A percentile compares a stretch with the other conserved stretches of the same genome.
phyloP scores from a whole-genome alignment of 1,284 basidiomycete species.

The Ceraceosorus guamensis region DNA sequence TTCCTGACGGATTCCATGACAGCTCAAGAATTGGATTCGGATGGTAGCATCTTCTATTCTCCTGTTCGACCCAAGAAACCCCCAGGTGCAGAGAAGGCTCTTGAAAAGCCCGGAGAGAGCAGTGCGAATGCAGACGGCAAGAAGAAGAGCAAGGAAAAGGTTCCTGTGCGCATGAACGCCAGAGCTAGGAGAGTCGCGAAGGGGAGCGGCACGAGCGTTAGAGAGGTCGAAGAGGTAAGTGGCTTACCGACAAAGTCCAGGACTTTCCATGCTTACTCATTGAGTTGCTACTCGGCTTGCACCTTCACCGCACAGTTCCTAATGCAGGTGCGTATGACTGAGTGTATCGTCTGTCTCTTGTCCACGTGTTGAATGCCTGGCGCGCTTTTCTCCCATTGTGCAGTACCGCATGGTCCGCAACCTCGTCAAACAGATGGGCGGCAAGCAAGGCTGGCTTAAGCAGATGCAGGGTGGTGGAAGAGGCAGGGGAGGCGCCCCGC shows the following conservation, averaged over 20 bases:
- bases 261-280: no score
- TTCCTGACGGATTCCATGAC: constrained; percentile 99
- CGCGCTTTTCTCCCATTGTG: constrained; percentile 51
- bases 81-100: constrained; percentile 6
- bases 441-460: constrained; percentile 66
- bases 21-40: constrained; percentile 84
- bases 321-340: constrained; percentile 70
- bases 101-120: constrained; percentile 15
- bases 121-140: constrained; percentile 14
- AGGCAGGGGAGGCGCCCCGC: constrained; percentile 24
- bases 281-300: no score
- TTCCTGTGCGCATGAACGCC: constrained; percentile 40
- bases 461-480: constrained; percentile 36
- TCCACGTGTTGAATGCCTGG: background rate
- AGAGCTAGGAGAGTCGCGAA: constrained; percentile 68
- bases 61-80: constrained; percentile 14
- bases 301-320: constrained; percentile 50
- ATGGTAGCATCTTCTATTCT: constrained; percentile 56
- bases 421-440: constrained; percentile 85
- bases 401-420: constrained; percentile 36
- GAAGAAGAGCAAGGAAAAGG: constrained; percentile 26
- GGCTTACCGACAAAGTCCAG: background rate
- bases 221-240: constrained; percentile 91
- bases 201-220: constrained; percentile 89
- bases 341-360: background rate